Evolutionary conservation across 345 rosid species (phyloP).

Genomic region (Eucalyptus tenuipes): DNA sequence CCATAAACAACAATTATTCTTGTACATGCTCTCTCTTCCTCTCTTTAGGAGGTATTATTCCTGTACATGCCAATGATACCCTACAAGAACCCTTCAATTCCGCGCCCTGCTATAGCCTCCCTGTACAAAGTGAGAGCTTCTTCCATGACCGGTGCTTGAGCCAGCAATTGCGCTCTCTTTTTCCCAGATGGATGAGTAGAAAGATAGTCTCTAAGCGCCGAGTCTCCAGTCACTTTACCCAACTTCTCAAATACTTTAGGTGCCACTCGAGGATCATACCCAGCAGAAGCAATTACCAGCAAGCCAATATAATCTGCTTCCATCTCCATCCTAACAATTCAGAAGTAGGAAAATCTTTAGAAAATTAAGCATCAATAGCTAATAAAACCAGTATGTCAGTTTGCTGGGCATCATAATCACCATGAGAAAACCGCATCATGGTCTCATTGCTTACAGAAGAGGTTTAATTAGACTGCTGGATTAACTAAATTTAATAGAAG

Average conservation of each 20-base stretch:
- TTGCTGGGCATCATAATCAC: background rate
- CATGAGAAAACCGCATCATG: background rate
- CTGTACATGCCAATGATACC: background rate
- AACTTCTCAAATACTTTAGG: constrained; percentile 76
- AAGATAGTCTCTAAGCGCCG: constrained; percentile 43
- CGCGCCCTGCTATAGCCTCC: constrained; percentile 48
- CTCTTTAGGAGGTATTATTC: background rate
- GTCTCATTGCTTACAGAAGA: background rate
- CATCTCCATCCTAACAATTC: constrained; percentile 64
- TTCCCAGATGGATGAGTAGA: constrained; percentile 95
- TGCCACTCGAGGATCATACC: constrained; percentile 81
- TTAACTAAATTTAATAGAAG: background rate
- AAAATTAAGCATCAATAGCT: background rate
- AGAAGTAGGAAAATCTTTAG: background rate
- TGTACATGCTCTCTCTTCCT: background rate
- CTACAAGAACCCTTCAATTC: constrained; percentile 76
- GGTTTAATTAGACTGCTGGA: background rate
- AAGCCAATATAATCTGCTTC: constrained; percentile 92
- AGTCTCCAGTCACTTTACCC: constrained; percentile 48
- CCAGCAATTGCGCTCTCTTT: constrained; percentile 65
- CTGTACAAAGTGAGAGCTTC: constrained; percentile 73
- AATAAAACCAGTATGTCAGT: background rate
- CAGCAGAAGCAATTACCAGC: constrained; percentile 73
- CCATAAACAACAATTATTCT: background rate
- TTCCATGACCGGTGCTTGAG: constrained; percentile 81